A percentile compares a stretch with the other conserved stretches of the same genome.
phyloP scores from a whole-genome alignment of 1,284 basidiomycete genomes.

The Xerocomus amazonicus region DNA sequence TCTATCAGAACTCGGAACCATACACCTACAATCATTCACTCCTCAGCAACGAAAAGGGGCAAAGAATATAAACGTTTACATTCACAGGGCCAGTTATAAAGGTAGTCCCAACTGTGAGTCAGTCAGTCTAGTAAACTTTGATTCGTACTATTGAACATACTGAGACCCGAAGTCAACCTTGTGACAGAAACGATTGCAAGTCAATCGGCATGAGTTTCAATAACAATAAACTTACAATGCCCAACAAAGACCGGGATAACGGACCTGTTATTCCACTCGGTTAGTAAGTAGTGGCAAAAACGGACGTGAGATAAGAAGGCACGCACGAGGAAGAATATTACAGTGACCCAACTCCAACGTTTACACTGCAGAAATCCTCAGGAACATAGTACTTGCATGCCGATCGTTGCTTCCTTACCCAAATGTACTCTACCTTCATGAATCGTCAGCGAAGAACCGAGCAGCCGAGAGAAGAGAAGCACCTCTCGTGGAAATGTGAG shows the following conservation, averaged over 20 bases:
- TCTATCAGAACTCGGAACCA: neutral
- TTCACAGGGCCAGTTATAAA: slow-evolving; percentile 6
- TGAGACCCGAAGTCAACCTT: neutral
- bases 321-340: slow-evolving; percentile 9
- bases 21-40: slow-evolving; percentile 6
- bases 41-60: neutral
- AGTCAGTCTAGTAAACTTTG: neutral
- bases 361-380: neutral
- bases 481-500: slow-evolving; percentile 9
- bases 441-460: neutral
- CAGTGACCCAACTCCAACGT: slow-evolving; percentile 13
- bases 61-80: neutral
- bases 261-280: slow-evolving; percentile 6
- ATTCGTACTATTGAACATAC: slow-evolving; percentile 1
- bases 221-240: slow-evolving; percentile 2
- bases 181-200: too few relatives aligned
- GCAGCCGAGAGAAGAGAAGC: neutral
- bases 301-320: too few relatives aligned
- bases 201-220: neutral
- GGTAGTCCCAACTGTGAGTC: neutral
- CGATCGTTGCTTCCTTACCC: slow-evolving; percentile 1
- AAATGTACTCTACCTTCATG: slow-evolving; percentile 14
- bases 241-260: slow-evolving; percentile 16
- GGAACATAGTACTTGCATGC: neutral
- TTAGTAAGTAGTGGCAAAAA: neutral